These are phyloP conservation scores for Thalassiosira profunda DNA, from an alignment of 108 stramenopile genomes.

Conservation along the genomic window DNA sequence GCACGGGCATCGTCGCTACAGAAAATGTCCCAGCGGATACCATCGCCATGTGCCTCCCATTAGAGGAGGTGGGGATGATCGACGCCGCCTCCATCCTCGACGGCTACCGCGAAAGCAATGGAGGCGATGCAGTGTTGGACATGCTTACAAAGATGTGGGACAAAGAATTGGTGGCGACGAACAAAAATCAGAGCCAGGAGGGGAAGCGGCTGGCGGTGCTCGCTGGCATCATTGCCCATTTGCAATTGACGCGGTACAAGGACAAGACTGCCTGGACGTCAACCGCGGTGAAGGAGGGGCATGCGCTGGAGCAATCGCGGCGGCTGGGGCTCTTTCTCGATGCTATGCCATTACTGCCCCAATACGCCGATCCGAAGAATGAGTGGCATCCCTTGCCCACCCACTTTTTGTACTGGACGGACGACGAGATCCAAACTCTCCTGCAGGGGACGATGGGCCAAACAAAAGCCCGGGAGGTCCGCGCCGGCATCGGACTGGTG, in stretches of 20 bases:
- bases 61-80: constrained; percentile 12
- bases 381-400: constrained; percentile 39
- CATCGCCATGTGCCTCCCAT: background rate
- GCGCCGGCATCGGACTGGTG: constrained; percentile 36
- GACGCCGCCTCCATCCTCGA: constrained; percentile 4
- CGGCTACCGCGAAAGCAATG: background rate
- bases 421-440: constrained; percentile 36
- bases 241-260: constrained; percentile 35
- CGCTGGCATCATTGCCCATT: constrained; percentile 38
- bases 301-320: constrained; percentile 35
- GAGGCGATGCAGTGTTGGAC: constrained; percentile 26
- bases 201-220: constrained; percentile 37
- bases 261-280: constrained; percentile 11
- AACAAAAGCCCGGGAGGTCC: constrained; percentile 41
- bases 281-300: background rate
- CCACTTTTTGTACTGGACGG: constrained; percentile 49
- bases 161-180: background rate
- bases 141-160: constrained; percentile 31
- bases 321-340: constrained; percentile 33
- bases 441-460: constrained; percentile 42
- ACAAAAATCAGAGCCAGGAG: constrained; percentile 9
- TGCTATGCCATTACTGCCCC: constrained; percentile 46
- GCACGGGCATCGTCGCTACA: constrained; percentile 12
- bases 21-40: constrained; percentile 11
- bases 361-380: background rate